A percentile compares a stretch with the other conserved stretches of the same genome.
Evolutionary conservation across 352 stramenopile genomes (phyloP).

Genomic region (Pythium volutum): DNA sequence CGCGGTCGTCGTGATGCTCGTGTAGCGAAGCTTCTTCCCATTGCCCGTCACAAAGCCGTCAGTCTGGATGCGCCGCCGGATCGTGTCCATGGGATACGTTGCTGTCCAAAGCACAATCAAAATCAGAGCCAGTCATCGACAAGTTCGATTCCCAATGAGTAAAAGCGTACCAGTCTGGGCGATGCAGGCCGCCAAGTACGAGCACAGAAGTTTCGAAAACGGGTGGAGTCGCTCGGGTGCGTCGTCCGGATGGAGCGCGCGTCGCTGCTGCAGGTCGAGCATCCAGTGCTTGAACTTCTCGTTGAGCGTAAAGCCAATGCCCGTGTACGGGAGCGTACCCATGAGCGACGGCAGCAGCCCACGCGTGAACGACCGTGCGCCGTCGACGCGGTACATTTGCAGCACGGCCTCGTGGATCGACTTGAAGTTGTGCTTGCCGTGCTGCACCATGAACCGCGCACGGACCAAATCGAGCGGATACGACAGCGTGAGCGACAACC

Average conservation of each 20-base stretch:
- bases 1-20: constrained; percentile 57
- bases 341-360: constrained; percentile 76
- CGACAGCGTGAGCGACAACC: constrained; percentile 64
- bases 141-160: not conserved
- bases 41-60: constrained; percentile 68
- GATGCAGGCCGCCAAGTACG: constrained; percentile 81
- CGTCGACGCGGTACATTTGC: constrained; percentile 78
- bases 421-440: constrained; percentile 71
- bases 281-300: constrained; percentile 77
- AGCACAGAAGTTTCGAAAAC: constrained; percentile 81
- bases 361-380: constrained; percentile 58
- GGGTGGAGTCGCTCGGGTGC: constrained; percentile 47
- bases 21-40: constrained; percentile 50
- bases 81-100: constrained; percentile 85
- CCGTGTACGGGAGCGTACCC: constrained; percentile 83
- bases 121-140: not conserved
- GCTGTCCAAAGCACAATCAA: constrained; percentile 27
- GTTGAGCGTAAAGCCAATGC: constrained; percentile 84
- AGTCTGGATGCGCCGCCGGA: constrained; percentile 79
- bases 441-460: constrained; percentile 85
- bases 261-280: constrained; percentile 23
- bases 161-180: constrained; percentile 66
- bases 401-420: constrained; percentile 65
- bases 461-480: constrained; percentile 84
- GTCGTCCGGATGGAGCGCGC: constrained; percentile 23